Percentiles rank a stretch among this genome's conserved stretches.
These are phyloP conservation scores for Neostapfia colusana DNA, from an alignment of 176 grass and related monocot species.

Conservation along the genomic window DNA sequence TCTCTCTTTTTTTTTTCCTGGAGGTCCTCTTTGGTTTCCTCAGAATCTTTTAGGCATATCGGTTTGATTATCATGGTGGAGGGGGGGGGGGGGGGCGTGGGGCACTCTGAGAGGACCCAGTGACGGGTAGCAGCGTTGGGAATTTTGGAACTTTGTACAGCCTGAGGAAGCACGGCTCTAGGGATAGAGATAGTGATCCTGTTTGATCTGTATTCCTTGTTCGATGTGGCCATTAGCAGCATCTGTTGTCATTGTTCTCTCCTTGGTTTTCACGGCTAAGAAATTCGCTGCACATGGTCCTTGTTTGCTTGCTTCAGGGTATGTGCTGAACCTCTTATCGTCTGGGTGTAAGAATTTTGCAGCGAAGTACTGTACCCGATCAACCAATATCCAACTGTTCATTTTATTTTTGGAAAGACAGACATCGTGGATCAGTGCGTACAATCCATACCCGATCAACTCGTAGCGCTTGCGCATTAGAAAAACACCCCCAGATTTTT, in stretches of 20 bases:
- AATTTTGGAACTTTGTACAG: constrained; percentile 72
- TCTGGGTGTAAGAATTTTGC: too few relatives aligned
- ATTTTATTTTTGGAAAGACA: neutral
- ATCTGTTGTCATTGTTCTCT: neutral
- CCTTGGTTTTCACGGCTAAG: neutral
- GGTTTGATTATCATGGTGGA: constrained; percentile 2
- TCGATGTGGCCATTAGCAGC: neutral
- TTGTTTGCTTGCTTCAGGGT: too few relatives aligned
- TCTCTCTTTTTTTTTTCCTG: constrained; percentile 33
- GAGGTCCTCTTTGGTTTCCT: constrained; percentile 29
- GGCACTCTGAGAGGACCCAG: constrained; percentile 23
- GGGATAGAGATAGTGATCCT: constrained; percentile 48
- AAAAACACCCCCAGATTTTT: neutral
- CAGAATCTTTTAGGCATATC: constrained; percentile 36
- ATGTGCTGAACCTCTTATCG: too few relatives aligned
- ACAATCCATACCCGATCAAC: constrained; percentile 14
- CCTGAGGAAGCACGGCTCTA: constrained; percentile 51
- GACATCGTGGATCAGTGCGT: neutral
- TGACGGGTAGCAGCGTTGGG: constrained; percentile 24
- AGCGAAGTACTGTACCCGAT: neutral
- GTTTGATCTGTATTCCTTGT: constrained; percentile 37
- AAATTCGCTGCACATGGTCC: neutral
- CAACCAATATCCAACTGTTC: neutral
- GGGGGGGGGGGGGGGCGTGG: too few relatives aligned
- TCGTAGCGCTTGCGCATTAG: neutral